Evolutionary conservation across 257 asterid species (phyloP).

Genomic region (Fraxinus pennsylvanica): DNA sequence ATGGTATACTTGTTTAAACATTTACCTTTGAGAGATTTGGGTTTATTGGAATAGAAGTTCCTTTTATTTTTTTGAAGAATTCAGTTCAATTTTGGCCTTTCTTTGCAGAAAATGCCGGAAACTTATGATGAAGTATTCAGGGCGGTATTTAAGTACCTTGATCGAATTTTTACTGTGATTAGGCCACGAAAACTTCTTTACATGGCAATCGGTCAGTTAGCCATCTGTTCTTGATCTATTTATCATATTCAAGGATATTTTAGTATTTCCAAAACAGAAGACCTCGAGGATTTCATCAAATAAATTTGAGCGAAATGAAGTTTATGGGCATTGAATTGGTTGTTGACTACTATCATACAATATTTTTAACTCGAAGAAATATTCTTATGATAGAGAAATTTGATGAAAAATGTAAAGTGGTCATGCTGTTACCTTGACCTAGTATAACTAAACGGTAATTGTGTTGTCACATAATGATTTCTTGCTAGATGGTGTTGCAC

Average conservation of each 20-base stretch:
- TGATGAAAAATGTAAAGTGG: not conserved
- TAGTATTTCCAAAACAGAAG: not conserved
- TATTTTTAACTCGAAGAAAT: not conserved
- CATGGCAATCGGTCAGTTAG: constrained; percentile 63
- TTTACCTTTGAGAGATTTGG: not conserved
- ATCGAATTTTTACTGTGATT: constrained; percentile 47
- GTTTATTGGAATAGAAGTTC: not conserved
- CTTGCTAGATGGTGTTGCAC: constrained; percentile 63
- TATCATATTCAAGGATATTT: not conserved
- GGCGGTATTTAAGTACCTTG: constrained; percentile 55
- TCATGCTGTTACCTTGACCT: not conserved
- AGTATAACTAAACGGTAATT: not conserved
- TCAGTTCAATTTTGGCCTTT: constrained; percentile 18
- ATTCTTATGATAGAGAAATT: not conserved
- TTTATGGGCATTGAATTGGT: not conserved
- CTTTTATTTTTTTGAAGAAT: no score
- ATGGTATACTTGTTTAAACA: constrained; percentile 29
- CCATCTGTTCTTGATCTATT: not conserved
- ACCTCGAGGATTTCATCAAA: not conserved
- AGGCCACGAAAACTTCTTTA: constrained; percentile 65
- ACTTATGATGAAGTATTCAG: constrained; percentile 53
- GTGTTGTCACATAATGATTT: constrained; percentile 9
- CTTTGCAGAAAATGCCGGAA: constrained; percentile 45
- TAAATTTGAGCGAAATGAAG: no score
- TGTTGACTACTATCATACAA: not conserved